Base-by-base conservation (phyloP, 345 rosid species). In the Boechera divaricarpa region DNA sequence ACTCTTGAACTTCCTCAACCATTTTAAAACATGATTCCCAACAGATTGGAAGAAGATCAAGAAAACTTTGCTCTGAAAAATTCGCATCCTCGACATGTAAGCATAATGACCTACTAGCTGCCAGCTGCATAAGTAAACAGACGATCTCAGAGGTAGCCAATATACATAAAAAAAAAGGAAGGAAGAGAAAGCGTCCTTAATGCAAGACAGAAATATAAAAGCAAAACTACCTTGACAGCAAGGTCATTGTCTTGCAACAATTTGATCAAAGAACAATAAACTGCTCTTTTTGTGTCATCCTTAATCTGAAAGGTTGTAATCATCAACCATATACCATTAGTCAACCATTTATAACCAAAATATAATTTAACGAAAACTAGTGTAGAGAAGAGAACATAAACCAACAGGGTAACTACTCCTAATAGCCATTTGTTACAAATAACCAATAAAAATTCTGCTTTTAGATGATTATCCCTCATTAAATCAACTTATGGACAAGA, bases 21-120 rank as follows among this genome's bases (percentile, higher is more conserved):
- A 95, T 73, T 82, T 87, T 88, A 83, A 95, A 92, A 83, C 98
- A 92, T 57, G 90, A 87, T 70, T 87, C 91, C 88, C 91, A 95
- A 77, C 99, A 92, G 63, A 85, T 61, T 49, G 97, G 96, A 84
- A 95, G 96, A 73, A 95, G 94, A 87, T 95, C 98, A 33, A 77
- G 68, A 77, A 95, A 95, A 67, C 82, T 86, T 69, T 63, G 80
- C 74, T 91, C 89, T 45, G 92, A 85, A 61, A 95, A 95, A 82
- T 92, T 92, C 44, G 99, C 96, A 86, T 95, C 99, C 83, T 95
- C 98, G 63, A 95, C 78, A 74, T 95, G 96, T 61, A 79, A 84
- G 87, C 94, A 95, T 83, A 92, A 79, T 61, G 99, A 88, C 60
- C 99, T 86, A 81, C 98, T 92, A 74, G 99, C 98, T 79, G 98